Base-by-base conservation (phyloP, 768 basidiomycete species). In the Boletellus ananiceps region DNA sequence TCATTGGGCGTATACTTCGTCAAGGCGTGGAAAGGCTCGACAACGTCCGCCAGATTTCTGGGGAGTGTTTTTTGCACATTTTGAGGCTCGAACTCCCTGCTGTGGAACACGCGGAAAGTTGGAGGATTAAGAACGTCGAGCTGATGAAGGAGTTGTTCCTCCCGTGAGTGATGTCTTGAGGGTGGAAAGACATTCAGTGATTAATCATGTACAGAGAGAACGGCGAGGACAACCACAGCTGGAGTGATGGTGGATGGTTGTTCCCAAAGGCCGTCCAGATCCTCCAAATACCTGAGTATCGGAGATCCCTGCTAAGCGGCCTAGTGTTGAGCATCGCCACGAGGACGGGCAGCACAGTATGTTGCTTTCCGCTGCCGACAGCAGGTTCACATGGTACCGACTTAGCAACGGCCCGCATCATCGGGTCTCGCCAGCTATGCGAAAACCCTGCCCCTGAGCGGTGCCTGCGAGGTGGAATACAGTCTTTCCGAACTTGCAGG, bases 11-110 rank as follows among this genome's bases (percentile, higher is more conserved):
- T 0, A 78, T 93, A 40, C 72, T 94, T 49, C 95, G 92, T 69
- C 93, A 94, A 62, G 88, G 89, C 5, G 82, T 89, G 25, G 95
- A 97, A 67, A 77, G 92, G 58, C 77, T 98, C 15, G 93, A 96
- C 63, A 92, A 86, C 60, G 89, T 97, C 42, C 79, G 95, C 39
- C 87, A 86, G 50, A 82, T 80, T 43, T 88, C 90, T 8, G 91
- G 91, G 1, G 71, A 74, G 52, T 74, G 79, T 54, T 73, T 93
- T 54, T 38, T 74, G 46, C 65, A 65, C 49, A 65, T 93, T 25
- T 58, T 90, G 40, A 58, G 64, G 19, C 63, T 78, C 25, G 67
- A 73, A 8, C 65, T 71, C 12, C 84, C 82, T 35, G 57, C 60
- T 15, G 65, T 74, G 16, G 60, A 59, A 35, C 63, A 71, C 45